Base-by-base conservation (phyloP, 176 grass and related monocot genomes). In the Aegilops umbellulata region DNA sequence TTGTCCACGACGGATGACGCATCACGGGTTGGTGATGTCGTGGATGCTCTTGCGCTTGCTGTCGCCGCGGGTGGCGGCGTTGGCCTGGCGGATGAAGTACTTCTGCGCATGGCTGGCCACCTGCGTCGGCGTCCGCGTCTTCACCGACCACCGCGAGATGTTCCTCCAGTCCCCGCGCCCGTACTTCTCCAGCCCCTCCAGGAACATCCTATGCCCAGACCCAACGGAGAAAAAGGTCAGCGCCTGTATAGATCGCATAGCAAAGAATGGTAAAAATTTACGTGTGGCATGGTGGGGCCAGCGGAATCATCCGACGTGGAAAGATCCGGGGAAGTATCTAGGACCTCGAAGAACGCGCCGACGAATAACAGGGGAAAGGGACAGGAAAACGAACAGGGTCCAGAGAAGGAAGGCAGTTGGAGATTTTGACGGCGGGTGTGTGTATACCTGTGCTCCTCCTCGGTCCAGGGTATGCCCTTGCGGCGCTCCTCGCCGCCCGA, bases 21-120 rank as follows among this genome's bases (percentile, higher is more conserved):
- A 1, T 93, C 84, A 98, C 10, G 86, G 84, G 46, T 74, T 58
- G 80, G 91, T 98, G 76, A 98, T 94, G 83, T 98, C 96, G 60
- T 98, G 93, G 86, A 98, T 98, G 83, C 96, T 98, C 93, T 94
- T 98, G 74, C 91, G 89, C 82, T 94, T 98, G 41, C 35, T 75
- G 80, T 98, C 96, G 38, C 68, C 88, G 60, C 83, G 86, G 60
- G 17, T 87, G 60, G 69, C 42, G 82, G 51, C 86, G 70, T 13
- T 91, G 63, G 51, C 89, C 86, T 94, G 96, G 24, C 96, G 86
- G 83, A 98, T 92, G 80, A 94, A 98, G 80, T 91, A 98, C 74
- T 98, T 98, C 81, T 98, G 96, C 0, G 96, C 96, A 26, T 98
- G 96, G 89, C 96, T 98, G 1, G 95, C 95, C 16, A 98, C 95